Base-by-base conservation (phyloP, 495 filamentous ascomycete genomes). In the Penicillium manginii region DNA sequence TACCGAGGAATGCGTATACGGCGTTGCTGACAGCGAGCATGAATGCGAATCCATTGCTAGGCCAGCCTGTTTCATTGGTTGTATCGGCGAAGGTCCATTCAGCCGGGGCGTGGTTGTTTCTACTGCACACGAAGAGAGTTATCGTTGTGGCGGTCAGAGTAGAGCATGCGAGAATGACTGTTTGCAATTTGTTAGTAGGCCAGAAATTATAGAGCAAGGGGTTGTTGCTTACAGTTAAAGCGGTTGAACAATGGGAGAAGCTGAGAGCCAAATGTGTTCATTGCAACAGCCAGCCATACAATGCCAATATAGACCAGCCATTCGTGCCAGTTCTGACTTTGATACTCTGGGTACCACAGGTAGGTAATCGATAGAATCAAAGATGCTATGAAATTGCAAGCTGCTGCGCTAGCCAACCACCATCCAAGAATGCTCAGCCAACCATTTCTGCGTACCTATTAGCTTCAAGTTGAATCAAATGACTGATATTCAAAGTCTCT, bases 401-500 rank as follows among this genome's bases (percentile, higher is more conserved):
- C 57, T 14, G 57, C 19, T 31, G 26, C 57, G 10, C 42, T 47
- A 1, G 39, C 57, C 2, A 60, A 51, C 57, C 57, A 60, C 57
- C 57, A 60, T 1, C 57, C 57, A 10, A 60, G 17, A 8, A 60
- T 55, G 32, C 57, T 60, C 21, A 60, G 5, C 57, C 57, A 60
- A 2, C 42, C 57, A 50, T 60, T 60, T 17, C 57, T 60, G 18
- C 4, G 23, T 12, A 17, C n/a, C 2, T 37, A 3, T 50, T 31
- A 39, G 45, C 15, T 12, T 11, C 26, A 29, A 5, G 26, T 29
- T 29, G 26, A 1, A 7, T 29, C 26, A 29, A 1, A 8, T n/a
- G n/a, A n/a, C n/a, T n/a, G n/a, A n/a, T n/a, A n/a, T n/a, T 17
- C 5, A 21, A 50, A 8, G 18, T 5, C 19, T 31, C 57, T 32